Percentiles rank a stretch among this genome's conserved stretches.
Conservation (phyloP, 2,329 filamentous ascomycete genomes). For the Periconia sp. region DNA sequence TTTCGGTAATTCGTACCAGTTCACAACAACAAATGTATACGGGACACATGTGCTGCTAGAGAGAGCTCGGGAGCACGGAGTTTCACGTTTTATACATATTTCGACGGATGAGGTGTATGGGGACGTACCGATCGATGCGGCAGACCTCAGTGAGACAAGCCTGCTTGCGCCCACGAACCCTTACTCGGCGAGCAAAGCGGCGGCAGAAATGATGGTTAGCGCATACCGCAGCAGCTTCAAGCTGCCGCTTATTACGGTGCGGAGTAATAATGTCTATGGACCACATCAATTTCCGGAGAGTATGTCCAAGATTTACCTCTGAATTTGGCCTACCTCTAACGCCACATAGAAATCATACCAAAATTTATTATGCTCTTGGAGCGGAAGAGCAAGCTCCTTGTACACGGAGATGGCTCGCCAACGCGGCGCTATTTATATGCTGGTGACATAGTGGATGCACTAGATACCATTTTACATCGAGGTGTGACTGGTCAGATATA, state of each 20-base stretch:
- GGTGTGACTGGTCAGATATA: slow-evolving; percentile 77
- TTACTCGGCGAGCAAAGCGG: slow-evolving; percentile 80
- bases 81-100: slow-evolving; percentile 79
- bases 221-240: slow-evolving; percentile 87
- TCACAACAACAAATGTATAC: slow-evolving; percentile 82
- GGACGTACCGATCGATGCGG: slow-evolving; percentile 74
- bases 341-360: slow-evolving; percentile 75
- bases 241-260: slow-evolving; percentile 78
- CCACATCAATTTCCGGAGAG: slow-evolving; percentile 85
- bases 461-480: slow-evolving; percentile 83
- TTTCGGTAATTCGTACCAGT: slow-evolving; percentile 82
- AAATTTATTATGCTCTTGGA: slow-evolving; percentile 79
- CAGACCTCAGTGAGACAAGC: slow-evolving; percentile 75
- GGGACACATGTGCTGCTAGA: slow-evolving; percentile 85
- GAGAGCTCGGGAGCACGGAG: slow-evolving; percentile 72
- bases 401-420: slow-evolving; percentile 78
- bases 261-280: slow-evolving; percentile 85
- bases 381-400: slow-evolving; percentile 68
- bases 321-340: slow-evolving; percentile 14
- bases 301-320: slow-evolving; percentile 52
- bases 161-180: slow-evolving; percentile 81
- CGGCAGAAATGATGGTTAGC: slow-evolving; percentile 84
- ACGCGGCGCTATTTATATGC: slow-evolving; percentile 79
- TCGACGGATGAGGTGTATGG: slow-evolving; percentile 88
- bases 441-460: slow-evolving; percentile 79